phyloP scores from a whole-genome alignment of 2,329 filamentous ascomycete species.

The Pyrenophora tritici-repentis region DNA sequence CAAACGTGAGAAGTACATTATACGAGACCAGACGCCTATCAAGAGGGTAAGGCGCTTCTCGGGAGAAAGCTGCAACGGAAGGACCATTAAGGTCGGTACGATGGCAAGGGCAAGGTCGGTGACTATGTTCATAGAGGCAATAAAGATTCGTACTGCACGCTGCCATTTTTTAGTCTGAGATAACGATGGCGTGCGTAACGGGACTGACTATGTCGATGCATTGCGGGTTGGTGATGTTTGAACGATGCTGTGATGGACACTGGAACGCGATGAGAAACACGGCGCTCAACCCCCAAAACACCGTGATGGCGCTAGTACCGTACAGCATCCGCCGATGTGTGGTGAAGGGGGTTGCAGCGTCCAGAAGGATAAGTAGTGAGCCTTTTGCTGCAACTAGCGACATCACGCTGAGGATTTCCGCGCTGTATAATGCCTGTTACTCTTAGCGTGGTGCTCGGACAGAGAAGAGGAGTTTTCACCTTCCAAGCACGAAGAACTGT shows the following conservation, averaged over 20 bases:
- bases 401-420: not conserved
- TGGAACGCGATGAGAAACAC: conserved; percentile 9
- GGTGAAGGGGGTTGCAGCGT: not conserved
- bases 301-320: not conserved
- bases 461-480: not conserved
- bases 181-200: too few species aligned
- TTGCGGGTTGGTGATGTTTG: conserved; percentile 2
- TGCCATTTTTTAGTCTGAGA: not conserved
- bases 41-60: not conserved
- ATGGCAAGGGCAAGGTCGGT: conserved; percentile 6
- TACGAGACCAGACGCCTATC: conserved; percentile 2
- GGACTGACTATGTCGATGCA: conserved; percentile 1
- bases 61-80: not conserved
- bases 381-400: conserved; percentile 2
- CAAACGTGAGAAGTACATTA: not conserved
- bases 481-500: not conserved
- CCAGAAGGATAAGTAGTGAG: not conserved
- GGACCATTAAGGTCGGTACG: conserved; percentile 4
- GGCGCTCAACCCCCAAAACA: conserved; percentile 4
- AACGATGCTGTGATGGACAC: not conserved
- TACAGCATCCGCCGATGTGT: not conserved
- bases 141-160: conserved; percentile 6
- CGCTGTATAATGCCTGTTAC: conserved; percentile 1
- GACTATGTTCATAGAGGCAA: conserved; percentile 4
- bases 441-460: not conserved